Evolutionary conservation across 352 stramenopile species (phyloP).

Genomic region (Pythium plurisporium): DNA sequence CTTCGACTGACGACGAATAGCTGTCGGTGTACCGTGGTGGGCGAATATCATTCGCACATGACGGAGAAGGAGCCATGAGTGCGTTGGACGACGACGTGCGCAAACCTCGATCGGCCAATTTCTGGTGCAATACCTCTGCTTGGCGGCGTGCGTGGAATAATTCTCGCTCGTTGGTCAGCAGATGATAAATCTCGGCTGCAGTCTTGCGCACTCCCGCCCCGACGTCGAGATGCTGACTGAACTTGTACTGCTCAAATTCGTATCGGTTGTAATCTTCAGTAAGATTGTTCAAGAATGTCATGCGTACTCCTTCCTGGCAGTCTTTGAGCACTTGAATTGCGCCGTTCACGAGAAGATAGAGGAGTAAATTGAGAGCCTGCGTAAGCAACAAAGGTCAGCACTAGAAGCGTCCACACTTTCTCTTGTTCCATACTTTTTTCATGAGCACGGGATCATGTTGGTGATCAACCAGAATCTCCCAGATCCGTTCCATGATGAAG

Average conservation of each 20-base stretch:
- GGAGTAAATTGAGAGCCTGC: slow-evolving; percentile 50
- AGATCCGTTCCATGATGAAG: slow-evolving; percentile 67
- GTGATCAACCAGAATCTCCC: slow-evolving; percentile 59
- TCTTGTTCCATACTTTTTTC: slow-evolving; percentile 36
- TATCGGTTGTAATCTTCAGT: slow-evolving; percentile 61
- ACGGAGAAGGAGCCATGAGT: neutral
- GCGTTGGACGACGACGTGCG: slow-evolving; percentile 24
- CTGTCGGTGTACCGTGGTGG: slow-evolving; percentile 35
- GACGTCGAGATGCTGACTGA: slow-evolving; percentile 65
- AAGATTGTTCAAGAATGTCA: slow-evolving; percentile 44
- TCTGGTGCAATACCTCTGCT: slow-evolving; percentile 54
- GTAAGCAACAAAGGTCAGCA: neutral
- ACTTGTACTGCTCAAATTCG: slow-evolving; percentile 72
- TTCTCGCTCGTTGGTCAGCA: slow-evolving; percentile 46
- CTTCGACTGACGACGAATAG: slow-evolving; percentile 26
- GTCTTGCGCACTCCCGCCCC: slow-evolving; percentile 61
- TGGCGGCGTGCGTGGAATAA: slow-evolving; percentile 40
- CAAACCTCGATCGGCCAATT: slow-evolving; percentile 44
- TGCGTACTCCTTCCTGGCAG: slow-evolving; percentile 37
- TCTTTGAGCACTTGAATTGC: slow-evolving; percentile 61
- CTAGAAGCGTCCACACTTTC: neutral
- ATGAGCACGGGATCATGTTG: slow-evolving; percentile 50
- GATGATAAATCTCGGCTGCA: slow-evolving; percentile 40
- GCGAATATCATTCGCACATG: neutral
- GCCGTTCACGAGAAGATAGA: slow-evolving; percentile 69